Conservation (phyloP, 208 protist genomes). For the Acanthamoeba quina region DNA sequence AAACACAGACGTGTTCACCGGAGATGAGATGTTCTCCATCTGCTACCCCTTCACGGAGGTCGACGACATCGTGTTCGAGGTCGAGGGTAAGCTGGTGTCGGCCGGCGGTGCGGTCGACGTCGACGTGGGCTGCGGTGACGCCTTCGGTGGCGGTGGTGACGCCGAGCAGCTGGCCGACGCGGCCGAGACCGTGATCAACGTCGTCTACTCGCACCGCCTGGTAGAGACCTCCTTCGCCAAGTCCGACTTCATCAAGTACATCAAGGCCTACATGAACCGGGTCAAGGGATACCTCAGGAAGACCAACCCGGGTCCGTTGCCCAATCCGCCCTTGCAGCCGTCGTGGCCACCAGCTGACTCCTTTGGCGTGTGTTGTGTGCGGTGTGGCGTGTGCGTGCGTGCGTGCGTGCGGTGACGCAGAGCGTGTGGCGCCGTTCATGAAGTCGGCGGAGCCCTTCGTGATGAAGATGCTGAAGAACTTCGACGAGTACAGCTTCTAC, state of each 20-base stretch:
- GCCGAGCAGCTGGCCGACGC: slow-evolving; percentile 4
- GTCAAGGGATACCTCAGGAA: slow-evolving; percentile 55
- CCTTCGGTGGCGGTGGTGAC: slow-evolving; percentile 41
- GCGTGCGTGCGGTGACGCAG: background rate
- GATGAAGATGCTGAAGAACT: slow-evolving; percentile 69
- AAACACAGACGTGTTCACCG: slow-evolving; percentile 70
- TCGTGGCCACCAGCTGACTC: background rate
- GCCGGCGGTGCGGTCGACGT: slow-evolving; percentile 15
- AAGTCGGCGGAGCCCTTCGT: slow-evolving; percentile 68
- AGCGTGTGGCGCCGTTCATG: slow-evolving; percentile 59
- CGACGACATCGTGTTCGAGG: slow-evolving; percentile 65
- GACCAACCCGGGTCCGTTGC: slow-evolving; percentile 59
- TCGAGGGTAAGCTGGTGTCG: slow-evolving; percentile 44
- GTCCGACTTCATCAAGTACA: slow-evolving; percentile 68
- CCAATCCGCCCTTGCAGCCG: background rate
- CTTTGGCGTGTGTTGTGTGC: background rate
- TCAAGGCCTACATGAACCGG: slow-evolving; percentile 73
- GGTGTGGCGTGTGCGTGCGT: background rate
- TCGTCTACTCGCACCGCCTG: slow-evolving; percentile 71
- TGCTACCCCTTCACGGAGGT: slow-evolving; percentile 65
- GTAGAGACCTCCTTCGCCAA: slow-evolving; percentile 72
- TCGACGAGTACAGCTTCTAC: slow-evolving; percentile 74
- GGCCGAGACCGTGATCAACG: slow-evolving; percentile 68
- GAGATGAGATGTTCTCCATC: slow-evolving; percentile 74
- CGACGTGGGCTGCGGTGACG: slow-evolving; percentile 72